Evolutionary conservation across 495 filamentous ascomycete genomes (phyloP).

Genomic region (Amorphotheca resinae): DNA sequence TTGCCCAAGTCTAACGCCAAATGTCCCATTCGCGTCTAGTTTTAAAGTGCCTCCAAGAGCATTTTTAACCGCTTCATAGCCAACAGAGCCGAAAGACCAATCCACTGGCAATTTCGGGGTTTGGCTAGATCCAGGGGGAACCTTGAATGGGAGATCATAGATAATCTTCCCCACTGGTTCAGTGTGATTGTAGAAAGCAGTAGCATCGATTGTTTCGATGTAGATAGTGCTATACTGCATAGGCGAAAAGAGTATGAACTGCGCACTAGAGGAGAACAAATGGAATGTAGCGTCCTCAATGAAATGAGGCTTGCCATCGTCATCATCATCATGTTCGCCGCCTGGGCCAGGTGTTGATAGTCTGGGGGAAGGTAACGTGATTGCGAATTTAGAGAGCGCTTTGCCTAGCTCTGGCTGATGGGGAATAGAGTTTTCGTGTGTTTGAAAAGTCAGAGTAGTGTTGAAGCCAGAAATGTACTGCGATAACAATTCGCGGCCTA

Average conservation of each 20-base stretch:
- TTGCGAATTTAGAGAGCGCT: slow-evolving; percentile 52
- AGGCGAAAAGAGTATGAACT: slow-evolving; percentile 74
- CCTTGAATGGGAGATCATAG: slow-evolving; percentile 60
- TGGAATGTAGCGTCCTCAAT: slow-evolving; percentile 81
- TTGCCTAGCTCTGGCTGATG: slow-evolving; percentile 56
- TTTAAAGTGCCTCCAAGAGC: slow-evolving; percentile 76
- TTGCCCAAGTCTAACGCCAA: slow-evolving; percentile 55
- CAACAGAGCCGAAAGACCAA: slow-evolving; percentile 62
- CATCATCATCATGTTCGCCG: slow-evolving; percentile 23
- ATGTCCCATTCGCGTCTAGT: slow-evolving; percentile 63
- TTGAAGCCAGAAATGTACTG: slow-evolving; percentile 82
- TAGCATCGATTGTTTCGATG: slow-evolving; percentile 69
- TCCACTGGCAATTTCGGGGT: slow-evolving; percentile 72
- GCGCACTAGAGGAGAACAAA: slow-evolving; percentile 72
- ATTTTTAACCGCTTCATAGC: slow-evolving; percentile 65
- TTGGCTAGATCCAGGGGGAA: slow-evolving; percentile 57
- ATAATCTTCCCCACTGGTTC: slow-evolving; percentile 64
- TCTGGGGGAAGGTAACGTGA: slow-evolving; percentile 58
- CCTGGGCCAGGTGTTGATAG: slow-evolving; percentile 41
- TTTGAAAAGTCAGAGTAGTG: slow-evolving; percentile 59
- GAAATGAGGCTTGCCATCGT: slow-evolving; percentile 46
- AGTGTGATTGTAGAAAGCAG: slow-evolving; percentile 69
- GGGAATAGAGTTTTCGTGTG: slow-evolving; percentile 60
- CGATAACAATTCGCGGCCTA: slow-evolving; percentile 63
- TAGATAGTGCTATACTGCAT: slow-evolving; percentile 55